Evolutionary conservation across 2,329 filamentous ascomycete species (phyloP), one percentile per base, ranked within the genome.

Genomic region (Cytospora leucostoma): DNA sequence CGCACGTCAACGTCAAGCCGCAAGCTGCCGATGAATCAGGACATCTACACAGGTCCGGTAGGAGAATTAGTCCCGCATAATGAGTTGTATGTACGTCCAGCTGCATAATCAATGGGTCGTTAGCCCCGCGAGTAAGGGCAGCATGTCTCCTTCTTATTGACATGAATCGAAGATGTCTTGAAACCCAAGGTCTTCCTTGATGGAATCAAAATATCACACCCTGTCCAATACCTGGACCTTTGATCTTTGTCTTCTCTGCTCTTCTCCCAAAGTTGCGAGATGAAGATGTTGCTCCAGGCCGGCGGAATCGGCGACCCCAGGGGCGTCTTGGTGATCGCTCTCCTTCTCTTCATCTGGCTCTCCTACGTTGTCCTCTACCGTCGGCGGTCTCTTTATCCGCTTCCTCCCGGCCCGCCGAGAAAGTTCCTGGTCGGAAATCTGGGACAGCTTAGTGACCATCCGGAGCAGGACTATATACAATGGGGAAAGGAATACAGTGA

Each of bases 401-500:
- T 74, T 7, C 73, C 73, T 15, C 72, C 73, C 3, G 70, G 73
- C 0, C 73, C 72, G 27, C 67, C 69, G 1, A 67, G 70, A 3
- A 70, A 70, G 55, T 69, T 71, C 49, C 52, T 75, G 3, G 62
- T 74, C 15, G 73, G 73, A 6, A 73, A 74, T 53, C 71, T 71
- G 51, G 71, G 72, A 8, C 56, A 69, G 40, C 68, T 74, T 8
- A 71, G 71, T 15, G 71, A 73, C 32, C 72, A 70, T n/a, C 70
- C 73, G 17, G 73, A 74, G 61, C 65, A 69, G 49, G 70, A 70
- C 44, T 75, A 74, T 40, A 70, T 69, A 19, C 65, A 68, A 57
- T 74, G 73, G 73, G 69, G 70, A 8, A 69, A 70, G 51, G 62
- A 75, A 51, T 74, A 74, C 62, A 68, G 73, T 74, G 67, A 59